phyloP scores from a whole-genome alignment of 768 basidiomycete species.

The Lactarius evosmus region DNA sequence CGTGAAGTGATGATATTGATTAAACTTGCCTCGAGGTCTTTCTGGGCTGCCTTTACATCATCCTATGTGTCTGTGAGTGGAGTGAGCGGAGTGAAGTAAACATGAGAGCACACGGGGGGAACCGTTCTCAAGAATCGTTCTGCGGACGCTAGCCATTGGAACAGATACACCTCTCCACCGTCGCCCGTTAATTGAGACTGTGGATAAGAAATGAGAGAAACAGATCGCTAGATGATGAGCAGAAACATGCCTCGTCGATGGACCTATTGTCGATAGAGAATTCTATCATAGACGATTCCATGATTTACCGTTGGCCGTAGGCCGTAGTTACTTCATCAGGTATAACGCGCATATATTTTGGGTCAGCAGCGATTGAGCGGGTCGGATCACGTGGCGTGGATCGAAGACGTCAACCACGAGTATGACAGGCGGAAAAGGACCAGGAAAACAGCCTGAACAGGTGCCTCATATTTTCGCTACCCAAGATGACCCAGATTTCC shows the following conservation, averaged over 20 bases:
- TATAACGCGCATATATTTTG: constrained; percentile 1
- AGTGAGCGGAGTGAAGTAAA: neutral
- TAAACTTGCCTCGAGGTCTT: constrained; percentile 57
- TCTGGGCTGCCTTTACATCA: constrained; percentile 61
- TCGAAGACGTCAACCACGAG: neutral
- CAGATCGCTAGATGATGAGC: neutral
- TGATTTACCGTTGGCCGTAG: neutral
- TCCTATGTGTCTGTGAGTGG: constrained; percentile 42
- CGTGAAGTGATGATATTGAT: constrained; percentile 65
- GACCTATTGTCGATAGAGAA: constrained; percentile 25
- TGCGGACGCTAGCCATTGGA: constrained; percentile 74
- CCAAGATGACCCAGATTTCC: constrained; percentile 11
- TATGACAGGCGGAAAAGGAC: neutral
- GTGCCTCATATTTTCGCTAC: neutral
- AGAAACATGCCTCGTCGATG: constrained; percentile 25
- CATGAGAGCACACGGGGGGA: constrained; percentile 46
- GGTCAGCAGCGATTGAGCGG: neutral
- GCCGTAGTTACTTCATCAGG: neutral
- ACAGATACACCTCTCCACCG: constrained; percentile 76
- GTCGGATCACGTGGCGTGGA: constrained; percentile 9
- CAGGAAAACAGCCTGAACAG: neutral
- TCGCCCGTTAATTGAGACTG: constrained; percentile 70
- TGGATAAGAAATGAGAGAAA: neutral
- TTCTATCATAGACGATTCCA: constrained; percentile 17
- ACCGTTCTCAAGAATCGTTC: constrained; percentile 55